Evolutionary conservation across 2,329 filamentous ascomycete genomes (phyloP), one percentile per base, ranked within the genome.

Genomic region (Lecanicillium sp.): DNA sequence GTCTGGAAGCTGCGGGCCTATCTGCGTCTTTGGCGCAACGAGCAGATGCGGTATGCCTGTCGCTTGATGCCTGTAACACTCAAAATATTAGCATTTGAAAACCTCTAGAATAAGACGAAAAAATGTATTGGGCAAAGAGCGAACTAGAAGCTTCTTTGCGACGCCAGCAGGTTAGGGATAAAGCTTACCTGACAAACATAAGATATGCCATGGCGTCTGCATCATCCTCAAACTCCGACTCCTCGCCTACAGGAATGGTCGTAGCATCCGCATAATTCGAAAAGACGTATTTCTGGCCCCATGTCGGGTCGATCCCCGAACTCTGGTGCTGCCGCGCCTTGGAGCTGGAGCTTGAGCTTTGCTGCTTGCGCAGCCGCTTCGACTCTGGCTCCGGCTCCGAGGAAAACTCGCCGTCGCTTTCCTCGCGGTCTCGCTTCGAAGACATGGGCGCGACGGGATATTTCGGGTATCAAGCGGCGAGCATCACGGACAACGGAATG

Each of bases 201-300:
- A 88, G 59, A 61, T 88, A 88, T 37, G 77, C 78, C 51, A 87
- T 62, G 2, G 81, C 81, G 58, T 84, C 79, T 22, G 69, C 65
- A 39, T 81, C 75, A 35, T 81, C 78, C 34, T 83, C 81, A 48
- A 82, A 84, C 40, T 81, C 78, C 1, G 80, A 61, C 42, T 81
- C 78, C 29, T 77, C 72, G 35, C 74, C 73, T 9, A 55, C 60
- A 4, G 65, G 57, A 29, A 64, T 59, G 3, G 64, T 66, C 4
- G 64, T 59, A n/a, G 57, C 47, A 43, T 71, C 66, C 33, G 77
- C 72, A 12, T 77, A 60, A n/a, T 72, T 72, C 6, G 81, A 79
- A 49, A 88, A 84, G 31, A 82, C 82, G 51, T 78, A 77, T 58
- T 79, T 76, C 60, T 87, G 83, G 29, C 84, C 84, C 58, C 79